Base-by-base conservation (phyloP, 768 basidiomycete species). In the Phlebiopsis gigantea region DNA sequence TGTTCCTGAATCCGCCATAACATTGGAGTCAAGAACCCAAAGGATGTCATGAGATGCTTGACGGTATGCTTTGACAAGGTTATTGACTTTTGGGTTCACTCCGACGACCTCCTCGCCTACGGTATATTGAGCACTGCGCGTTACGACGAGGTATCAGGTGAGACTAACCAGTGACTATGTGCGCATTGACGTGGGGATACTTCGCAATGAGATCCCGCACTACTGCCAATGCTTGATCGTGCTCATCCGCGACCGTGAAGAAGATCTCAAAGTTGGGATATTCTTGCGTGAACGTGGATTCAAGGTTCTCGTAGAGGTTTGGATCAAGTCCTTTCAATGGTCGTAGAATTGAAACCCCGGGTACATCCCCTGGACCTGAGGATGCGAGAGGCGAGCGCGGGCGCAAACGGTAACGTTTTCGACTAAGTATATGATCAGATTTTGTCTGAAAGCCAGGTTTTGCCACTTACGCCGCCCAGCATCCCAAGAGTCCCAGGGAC, bases 21-120 rank as follows among this genome's bases (percentile, higher is more conserved):
- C 82, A 62, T 96, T 96, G n/a, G 96, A 97, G 70, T 99, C 97
- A 49, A 98, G 79, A 28, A 98, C 88, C 95, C 95, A 99, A 49
- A 98, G 74, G 48, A 98, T 89, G 66, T 98, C 93, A 66, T 97
- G 77, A 54, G 79, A 73, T 0, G 96, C 97, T 66, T 82, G 74
- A 45, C 78, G 77, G 69, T 94, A 98, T 14, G 95, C 81, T 30
- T 85, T 84, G 60, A 94, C 79, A 46, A 99, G 85, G 71, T 98
- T 98, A 75, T 98, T 98, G 64, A 98, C 88, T 77, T 98, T 98
- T 0, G 97, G 97, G 63, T 99, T 99, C 25, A 92, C 85, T 5
- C 96, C 95, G 19, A 96, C 87, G 46, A 79, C 68, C 59, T 90
- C 85, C 65, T 91, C 87, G 47, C 93, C 93, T 93, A 49, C 25